A percentile compares a stretch with the other conserved stretches of the same genome.
These are phyloP conservation scores for Drosera capensis DNA, from an alignment of 148 eudicot genomes.

Conservation along the genomic window DNA sequence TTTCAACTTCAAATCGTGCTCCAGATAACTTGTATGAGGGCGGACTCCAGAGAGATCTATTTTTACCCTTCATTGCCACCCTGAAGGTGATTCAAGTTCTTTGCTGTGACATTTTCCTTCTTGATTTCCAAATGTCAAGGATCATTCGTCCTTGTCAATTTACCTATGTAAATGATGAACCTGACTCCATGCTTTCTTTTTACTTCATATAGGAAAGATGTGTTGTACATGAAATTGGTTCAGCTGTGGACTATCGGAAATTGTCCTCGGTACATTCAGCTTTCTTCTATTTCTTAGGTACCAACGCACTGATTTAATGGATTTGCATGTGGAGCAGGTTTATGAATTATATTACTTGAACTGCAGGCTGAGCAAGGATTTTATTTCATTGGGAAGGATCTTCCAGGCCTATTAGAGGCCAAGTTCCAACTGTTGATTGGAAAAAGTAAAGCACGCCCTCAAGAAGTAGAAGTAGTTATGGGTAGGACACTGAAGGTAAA, in stretches of 20 bases:
- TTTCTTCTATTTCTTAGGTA: neutral
- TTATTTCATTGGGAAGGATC: slow-evolving; percentile 47
- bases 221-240: slow-evolving; percentile 63
- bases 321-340: neutral
- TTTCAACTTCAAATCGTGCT: slow-evolving; percentile 86
- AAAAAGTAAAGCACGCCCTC: slow-evolving; percentile 28
- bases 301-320: neutral
- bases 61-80: slow-evolving; percentile 71
- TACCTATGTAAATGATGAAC: neutral
- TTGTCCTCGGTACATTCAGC: slow-evolving; percentile 54
- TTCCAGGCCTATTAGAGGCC: slow-evolving; percentile 39
- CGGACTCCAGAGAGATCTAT: slow-evolving; percentile 88
- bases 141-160: neutral
- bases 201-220: slow-evolving; percentile 69
- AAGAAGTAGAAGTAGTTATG: slow-evolving; percentile 91
- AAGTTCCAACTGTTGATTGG: slow-evolving; percentile 50
- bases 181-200: too few species aligned
- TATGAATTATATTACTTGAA: slow-evolving; percentile 4
- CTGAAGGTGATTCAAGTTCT: slow-evolving; percentile 39
- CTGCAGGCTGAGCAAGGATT: slow-evolving; percentile 67
- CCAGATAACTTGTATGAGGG: slow-evolving; percentile 90
- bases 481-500: slow-evolving; percentile 84
- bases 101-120: too few species aligned
- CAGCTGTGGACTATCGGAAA: slow-evolving; percentile 71
- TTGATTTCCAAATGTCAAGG: too few species aligned